phyloP scores from a whole-genome alignment of 441 rosid genomes.

The Lepidium campestre region DNA sequence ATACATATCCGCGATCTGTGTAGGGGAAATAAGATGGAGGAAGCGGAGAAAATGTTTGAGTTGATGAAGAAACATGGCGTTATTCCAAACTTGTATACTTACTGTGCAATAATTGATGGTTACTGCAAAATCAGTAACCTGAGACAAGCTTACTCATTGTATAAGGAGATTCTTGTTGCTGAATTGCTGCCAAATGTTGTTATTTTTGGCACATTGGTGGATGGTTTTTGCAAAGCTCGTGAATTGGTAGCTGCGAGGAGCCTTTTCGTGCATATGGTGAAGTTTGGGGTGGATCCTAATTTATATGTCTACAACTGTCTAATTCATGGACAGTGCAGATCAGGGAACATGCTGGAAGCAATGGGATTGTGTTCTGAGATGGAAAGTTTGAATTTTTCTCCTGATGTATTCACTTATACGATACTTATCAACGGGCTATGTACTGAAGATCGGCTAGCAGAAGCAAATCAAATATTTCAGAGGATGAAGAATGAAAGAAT shows the following conservation, averaged over 20 bases:
- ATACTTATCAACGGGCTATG: constrained; percentile 53
- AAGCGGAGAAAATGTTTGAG: constrained; percentile 44
- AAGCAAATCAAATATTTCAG: constrained; percentile 38
- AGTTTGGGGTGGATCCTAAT: constrained; percentile 55
- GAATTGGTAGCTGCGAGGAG: constrained; percentile 42
- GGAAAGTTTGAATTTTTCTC: constrained; percentile 35
- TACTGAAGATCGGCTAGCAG: constrained; percentile 32
- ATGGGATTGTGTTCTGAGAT: constrained; percentile 39
- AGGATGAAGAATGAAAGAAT: constrained; percentile 44
- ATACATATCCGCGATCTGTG: constrained; percentile 53
- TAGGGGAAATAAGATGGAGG: constrained; percentile 33
- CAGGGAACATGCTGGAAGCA: constrained; percentile 41
- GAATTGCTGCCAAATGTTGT: constrained; percentile 49
- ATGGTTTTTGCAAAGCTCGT: constrained; percentile 56
- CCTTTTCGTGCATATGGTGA: constrained; percentile 47
- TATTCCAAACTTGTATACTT: constrained; percentile 53
- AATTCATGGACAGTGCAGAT: constrained; percentile 47
- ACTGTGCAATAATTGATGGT: constrained; percentile 49
- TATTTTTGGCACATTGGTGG: constrained; percentile 44
- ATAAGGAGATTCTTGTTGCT: constrained; percentile 33
- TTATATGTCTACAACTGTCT: constrained; percentile 34
- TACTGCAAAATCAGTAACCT: constrained; percentile 41
- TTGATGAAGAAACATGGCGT: constrained; percentile 39
- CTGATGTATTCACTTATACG: constrained; percentile 53
- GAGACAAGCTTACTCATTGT: constrained; percentile 37